Conservation (phyloP, 2,329 filamentous ascomycete species). For the Alternaria arbusti region DNA sequence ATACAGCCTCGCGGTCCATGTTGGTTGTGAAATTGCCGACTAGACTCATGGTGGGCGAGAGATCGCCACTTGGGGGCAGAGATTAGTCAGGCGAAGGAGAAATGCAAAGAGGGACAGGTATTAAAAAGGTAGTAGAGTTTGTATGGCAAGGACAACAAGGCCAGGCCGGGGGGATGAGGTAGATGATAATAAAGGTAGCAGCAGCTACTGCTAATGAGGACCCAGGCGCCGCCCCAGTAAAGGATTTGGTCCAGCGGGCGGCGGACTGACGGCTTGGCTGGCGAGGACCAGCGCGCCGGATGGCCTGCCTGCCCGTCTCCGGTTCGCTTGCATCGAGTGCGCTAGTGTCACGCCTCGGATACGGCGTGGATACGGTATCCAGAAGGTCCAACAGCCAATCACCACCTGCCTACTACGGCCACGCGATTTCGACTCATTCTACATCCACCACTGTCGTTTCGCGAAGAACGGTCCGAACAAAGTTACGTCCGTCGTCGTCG, state of each 20-base stretch:
- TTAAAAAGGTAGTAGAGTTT: conserved; percentile 23
- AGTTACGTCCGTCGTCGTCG: background rate
- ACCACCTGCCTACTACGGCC: background rate
- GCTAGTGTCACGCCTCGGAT: background rate
- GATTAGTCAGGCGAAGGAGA: background rate
- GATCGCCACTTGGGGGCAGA: conserved; percentile 13
- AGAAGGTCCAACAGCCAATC: conserved; percentile 4
- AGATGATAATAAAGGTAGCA: conserved; percentile 25
- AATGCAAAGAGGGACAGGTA: conserved; percentile 9
- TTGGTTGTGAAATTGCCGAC: conserved; percentile 54
- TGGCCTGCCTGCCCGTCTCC: too few species aligned
- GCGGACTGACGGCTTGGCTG: conserved; percentile 26
- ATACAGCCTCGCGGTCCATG: conserved; percentile 49
- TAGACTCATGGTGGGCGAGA: conserved; percentile 48
- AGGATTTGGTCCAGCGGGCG: conserved; percentile 21
- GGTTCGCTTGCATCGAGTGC: background rate
- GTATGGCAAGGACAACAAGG: conserved; percentile 2
- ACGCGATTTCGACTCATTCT: background rate
- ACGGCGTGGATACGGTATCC: conserved; percentile 5
- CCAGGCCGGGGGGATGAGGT: conserved; percentile 11
- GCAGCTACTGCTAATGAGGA: conserved; percentile 26
- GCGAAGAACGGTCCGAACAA: background rate
- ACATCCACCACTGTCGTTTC: background rate
- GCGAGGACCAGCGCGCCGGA: too few species aligned
- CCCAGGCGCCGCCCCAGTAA: conserved; percentile 19